Evolutionary conservation across 257 asterid species (phyloP).

Genomic region (Perilla frutescens): DNA sequence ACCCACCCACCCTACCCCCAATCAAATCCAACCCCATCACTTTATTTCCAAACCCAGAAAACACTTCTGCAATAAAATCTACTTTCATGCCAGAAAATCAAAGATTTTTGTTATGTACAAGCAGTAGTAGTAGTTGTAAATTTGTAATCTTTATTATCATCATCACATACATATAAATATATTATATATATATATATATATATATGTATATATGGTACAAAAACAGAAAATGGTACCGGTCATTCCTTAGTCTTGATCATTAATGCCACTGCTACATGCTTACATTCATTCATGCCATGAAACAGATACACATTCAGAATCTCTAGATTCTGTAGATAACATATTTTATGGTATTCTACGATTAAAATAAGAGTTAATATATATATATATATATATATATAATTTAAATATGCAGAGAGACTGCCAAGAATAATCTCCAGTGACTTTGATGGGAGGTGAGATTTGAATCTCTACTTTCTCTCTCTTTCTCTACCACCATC

Average conservation of each 20-base stretch:
- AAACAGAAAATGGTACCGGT: slow-evolving; percentile 18
- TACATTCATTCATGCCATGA: slow-evolving; percentile 10
- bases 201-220: not conserved
- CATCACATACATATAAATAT: not conserved
- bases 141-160: slow-evolving; percentile 22
- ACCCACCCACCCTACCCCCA: slow-evolving; percentile 22
- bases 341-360: slow-evolving; percentile 28
- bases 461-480: not conserved
- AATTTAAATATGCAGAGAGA: slow-evolving; percentile 35
- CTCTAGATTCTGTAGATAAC: slow-evolving; percentile 41
- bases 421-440: slow-evolving; percentile 46
- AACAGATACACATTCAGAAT: slow-evolving; percentile 39
- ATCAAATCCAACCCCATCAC: slow-evolving; percentile 38
- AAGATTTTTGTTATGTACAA: slow-evolving; percentile 32
- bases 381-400: not conserved
- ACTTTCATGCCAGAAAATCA: slow-evolving; percentile 24
- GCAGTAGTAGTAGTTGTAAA: slow-evolving; percentile 32
- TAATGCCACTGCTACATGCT: slow-evolving; percentile 40
- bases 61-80: slow-evolving; percentile 35
- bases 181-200: not conserved
- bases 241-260: slow-evolving; percentile 36
- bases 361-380: not conserved
- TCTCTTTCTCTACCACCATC: slow-evolving; percentile 49
- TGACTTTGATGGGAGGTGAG: slow-evolving; percentile 35
- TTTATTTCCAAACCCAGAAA: slow-evolving; percentile 33